phyloP scores from a whole-genome alignment of 768 basidiomycete species.

The Suillus variegatus region DNA sequence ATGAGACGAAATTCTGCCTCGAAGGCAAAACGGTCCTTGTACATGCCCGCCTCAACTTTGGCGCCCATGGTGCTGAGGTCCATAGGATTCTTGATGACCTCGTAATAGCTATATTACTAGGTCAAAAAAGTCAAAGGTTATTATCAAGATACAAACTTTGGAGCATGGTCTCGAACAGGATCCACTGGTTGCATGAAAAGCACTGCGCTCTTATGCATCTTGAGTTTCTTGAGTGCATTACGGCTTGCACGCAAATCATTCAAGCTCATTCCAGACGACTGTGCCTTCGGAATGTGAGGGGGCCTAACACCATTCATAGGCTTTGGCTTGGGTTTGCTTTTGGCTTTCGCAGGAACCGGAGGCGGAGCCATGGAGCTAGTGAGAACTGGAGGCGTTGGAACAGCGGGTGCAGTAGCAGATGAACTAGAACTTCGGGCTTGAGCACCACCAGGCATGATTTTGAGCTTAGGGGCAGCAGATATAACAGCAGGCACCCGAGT shows the following conservation, averaged over 20 bases:
- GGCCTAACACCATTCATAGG: constrained; percentile 35
- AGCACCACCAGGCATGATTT: constrained; percentile 32
- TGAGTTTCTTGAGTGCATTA: constrained; percentile 79
- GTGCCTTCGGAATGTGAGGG: constrained; percentile 64
- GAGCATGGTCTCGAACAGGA: constrained; percentile 89
- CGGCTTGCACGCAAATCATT: constrained; percentile 77
- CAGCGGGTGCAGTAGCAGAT: constrained; percentile 17
- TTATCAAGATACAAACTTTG: constrained; percentile 52
- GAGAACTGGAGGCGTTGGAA: constrained; percentile 11
- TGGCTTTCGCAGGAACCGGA: constrained; percentile 28
- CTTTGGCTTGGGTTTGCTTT: constrained; percentile 23
- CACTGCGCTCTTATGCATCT: constrained; percentile 67
- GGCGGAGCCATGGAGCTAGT: constrained; percentile 31
- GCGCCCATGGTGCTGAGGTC: constrained; percentile 87
- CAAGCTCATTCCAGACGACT: constrained; percentile 72
- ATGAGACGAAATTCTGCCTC: constrained; percentile 86
- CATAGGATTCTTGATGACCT: constrained; percentile 91
- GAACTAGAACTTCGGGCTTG: constrained; percentile 18
- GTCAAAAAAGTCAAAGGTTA: constrained; percentile 10
- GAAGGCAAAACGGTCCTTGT: constrained; percentile 82
- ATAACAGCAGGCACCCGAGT: constrained; percentile 31
- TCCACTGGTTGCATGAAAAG: constrained; percentile 92
- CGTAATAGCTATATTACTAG: constrained; percentile 69
- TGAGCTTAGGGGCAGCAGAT: constrained; percentile 56
- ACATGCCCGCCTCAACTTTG: constrained; percentile 85